Conservation (phyloP, 225 moss, liverwort and hornwort species). For the Bryum argenteum region DNA sequence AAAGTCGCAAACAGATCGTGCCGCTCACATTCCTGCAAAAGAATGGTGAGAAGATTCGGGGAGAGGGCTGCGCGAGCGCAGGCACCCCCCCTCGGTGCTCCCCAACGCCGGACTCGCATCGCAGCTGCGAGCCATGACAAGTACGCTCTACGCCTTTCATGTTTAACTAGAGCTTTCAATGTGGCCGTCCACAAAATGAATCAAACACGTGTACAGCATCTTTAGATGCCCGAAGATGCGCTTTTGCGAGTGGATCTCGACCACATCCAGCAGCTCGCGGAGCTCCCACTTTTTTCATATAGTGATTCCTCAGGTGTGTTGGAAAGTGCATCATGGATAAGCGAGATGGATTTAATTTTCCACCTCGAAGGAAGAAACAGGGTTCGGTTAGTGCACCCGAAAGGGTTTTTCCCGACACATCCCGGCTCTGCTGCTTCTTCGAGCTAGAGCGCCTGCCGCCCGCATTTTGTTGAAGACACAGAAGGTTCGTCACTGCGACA, state of each 20-base stretch:
- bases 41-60: too few relatives aligned
- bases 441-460: slow-evolving; percentile 11
- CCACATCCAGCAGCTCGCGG: too few relatives aligned
- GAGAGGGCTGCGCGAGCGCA: too few relatives aligned
- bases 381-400: slow-evolving; percentile 31
- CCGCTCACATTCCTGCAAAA: too few relatives aligned
- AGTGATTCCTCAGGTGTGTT: slow-evolving; percentile 17
- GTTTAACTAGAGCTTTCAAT: too few relatives aligned
- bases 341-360: slow-evolving; percentile 16
- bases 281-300: neutral
- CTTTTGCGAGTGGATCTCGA: neutral
- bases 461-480: slow-evolving; percentile 1
- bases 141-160: too few relatives aligned
- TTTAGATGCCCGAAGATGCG: slow-evolving; percentile 20
- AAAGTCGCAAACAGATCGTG: too few relatives aligned
- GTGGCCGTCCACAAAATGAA: too few relatives aligned
- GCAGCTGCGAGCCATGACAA: too few relatives aligned
- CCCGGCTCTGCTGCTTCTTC: slow-evolving; percentile 14
- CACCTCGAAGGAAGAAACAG: slow-evolving; percentile 18
- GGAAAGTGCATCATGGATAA: neutral
- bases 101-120: too few relatives aligned
- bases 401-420: slow-evolving; percentile 36
- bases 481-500: slow-evolving; percentile 33
- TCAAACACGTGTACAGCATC: too few relatives aligned
- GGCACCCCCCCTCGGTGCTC: too few relatives aligned